Percentiles rank a stretch among this genome's conserved stretches.
These are phyloP conservation scores for Talinum fruticosum DNA, from an alignment of 148 eudicot species.

Conservation along the genomic window DNA sequence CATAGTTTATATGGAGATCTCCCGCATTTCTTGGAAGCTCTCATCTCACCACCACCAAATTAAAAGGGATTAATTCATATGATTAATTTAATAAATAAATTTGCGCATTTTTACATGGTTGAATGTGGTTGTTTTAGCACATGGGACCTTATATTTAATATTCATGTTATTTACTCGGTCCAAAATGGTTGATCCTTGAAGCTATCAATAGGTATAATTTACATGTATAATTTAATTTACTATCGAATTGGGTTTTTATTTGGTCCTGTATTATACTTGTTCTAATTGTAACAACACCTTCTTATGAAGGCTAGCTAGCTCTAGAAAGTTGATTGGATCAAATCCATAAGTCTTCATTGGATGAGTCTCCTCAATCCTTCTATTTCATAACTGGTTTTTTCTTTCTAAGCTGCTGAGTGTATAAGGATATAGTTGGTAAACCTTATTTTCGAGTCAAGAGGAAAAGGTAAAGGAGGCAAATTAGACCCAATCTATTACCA, in stretches of 20 bases:
- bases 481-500: background rate
- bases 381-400: background rate
- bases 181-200: background rate
- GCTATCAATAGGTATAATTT: background rate
- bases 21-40: slow-evolving; percentile 31
- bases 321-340: background rate
- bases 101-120: background rate
- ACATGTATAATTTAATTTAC: background rate
- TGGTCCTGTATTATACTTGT: background rate
- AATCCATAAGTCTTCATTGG: background rate
- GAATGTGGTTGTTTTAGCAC: background rate
- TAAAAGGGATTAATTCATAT: background rate
- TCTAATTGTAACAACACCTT: background rate
- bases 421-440: background rate
- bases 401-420: background rate
- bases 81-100: background rate
- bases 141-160: background rate
- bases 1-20: slow-evolving; percentile 7
- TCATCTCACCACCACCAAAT: background rate
- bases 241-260: background rate
- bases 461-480: background rate
- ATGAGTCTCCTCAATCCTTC: background rate
- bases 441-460: too few relatives aligned
- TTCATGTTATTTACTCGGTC: background rate
- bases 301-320: background rate